Base-by-base conservation (phyloP, 345 rosid genomes). In the Psidium guajava region DNA sequence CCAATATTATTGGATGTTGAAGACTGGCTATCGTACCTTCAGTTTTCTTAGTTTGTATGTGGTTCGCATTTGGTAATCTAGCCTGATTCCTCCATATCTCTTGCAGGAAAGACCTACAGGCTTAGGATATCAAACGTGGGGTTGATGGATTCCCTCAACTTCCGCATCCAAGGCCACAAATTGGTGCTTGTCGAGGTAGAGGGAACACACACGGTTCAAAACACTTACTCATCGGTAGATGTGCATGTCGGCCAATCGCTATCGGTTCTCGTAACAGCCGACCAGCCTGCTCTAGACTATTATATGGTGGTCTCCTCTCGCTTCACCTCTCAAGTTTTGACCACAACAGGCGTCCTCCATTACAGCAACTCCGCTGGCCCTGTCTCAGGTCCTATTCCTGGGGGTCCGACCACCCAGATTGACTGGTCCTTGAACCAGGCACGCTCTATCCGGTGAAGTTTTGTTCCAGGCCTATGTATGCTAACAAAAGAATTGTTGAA, bases 61-160 rank as follows among this genome's bases (percentile, higher is more conserved):
- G 47, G 47, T 16, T 54, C 10, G 1, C 22, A 18, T 40, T 6
- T 7, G 42, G 22, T 32, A n/a, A 27, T 85, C 52, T 36, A 25
- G 52, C 80, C 40, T 4, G 47, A 18, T 32, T 84, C 56, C 47
- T 28, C 42, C 15, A 6, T 80, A 84, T 16, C 82, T 73, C 57
- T 82, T 83, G 74, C 93, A 91, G 93, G 93, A 54, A 91, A 91
- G 88, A 90, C 92, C 6, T 91, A 90, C 90, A 89, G 93, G 88
- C 86, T 91, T 14, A 86, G 93, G 84, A 88, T 91, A 59, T 91
- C 91, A 11, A 91, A 91, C 81, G 92, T 89, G 47, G 93, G 93
- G 57, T 27, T 91, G 84, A 85, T 86, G 73, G 59, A 89, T 82
- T 87, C 92, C 69, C 91, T 91, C 82, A 91, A 91, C 87, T 89